A percentile compares a stretch with the other conserved stretches of the same genome.
Evolutionary conservation across 768 basidiomycete genomes (phyloP).

Genomic region (Paxillus rubicundulus): DNA sequence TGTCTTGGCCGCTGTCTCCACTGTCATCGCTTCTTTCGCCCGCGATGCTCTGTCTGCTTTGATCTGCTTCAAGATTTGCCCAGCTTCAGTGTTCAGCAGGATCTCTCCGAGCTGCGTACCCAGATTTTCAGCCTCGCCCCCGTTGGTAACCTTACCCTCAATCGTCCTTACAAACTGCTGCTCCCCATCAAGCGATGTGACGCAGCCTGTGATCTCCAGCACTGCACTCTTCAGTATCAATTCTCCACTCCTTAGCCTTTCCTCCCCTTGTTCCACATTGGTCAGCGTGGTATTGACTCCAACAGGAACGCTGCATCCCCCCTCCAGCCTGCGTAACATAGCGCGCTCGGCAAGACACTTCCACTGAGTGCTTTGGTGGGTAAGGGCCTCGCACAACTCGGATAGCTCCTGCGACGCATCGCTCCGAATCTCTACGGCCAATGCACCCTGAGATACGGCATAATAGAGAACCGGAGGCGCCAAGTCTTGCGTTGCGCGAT

Average conservation of each 20-base stretch:
- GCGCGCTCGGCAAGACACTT: slow-evolving; percentile 81
- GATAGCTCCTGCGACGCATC: slow-evolving; percentile 57
- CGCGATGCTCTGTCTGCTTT: slow-evolving; percentile 58
- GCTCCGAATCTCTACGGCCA: slow-evolving; percentile 80
- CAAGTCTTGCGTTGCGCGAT: slow-evolving; percentile 76
- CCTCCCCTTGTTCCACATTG: slow-evolving; percentile 28
- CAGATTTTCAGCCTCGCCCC: slow-evolving; percentile 62
- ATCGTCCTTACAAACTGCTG: slow-evolving; percentile 68
- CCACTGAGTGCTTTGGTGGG: slow-evolving; percentile 78
- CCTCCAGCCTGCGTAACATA: slow-evolving; percentile 86
- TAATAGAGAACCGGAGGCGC: slow-evolving; percentile 73
- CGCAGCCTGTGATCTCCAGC: slow-evolving; percentile 73
- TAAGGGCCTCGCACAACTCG: slow-evolving; percentile 63
- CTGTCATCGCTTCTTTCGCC: slow-evolving; percentile 39
- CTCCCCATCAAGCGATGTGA: slow-evolving; percentile 78
- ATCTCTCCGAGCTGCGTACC: slow-evolving; percentile 65
- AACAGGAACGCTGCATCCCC: slow-evolving; percentile 96
- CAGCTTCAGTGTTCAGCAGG: slow-evolving; percentile 70
- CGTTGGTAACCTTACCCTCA: slow-evolving; percentile 46
- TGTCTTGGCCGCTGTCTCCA: slow-evolving; percentile 22
- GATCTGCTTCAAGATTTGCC: slow-evolving; percentile 80
- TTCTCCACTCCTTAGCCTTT: slow-evolving; percentile 32
- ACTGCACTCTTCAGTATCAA: slow-evolving; percentile 30
- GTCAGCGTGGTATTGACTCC: slow-evolving; percentile 64
- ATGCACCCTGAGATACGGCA: slow-evolving; percentile 93